Percentiles rank a stretch among this genome's conserved stretches.
phyloP scores from a whole-genome alignment of 2,329 filamentous ascomycete species.

The Microcyclosporella mali region DNA sequence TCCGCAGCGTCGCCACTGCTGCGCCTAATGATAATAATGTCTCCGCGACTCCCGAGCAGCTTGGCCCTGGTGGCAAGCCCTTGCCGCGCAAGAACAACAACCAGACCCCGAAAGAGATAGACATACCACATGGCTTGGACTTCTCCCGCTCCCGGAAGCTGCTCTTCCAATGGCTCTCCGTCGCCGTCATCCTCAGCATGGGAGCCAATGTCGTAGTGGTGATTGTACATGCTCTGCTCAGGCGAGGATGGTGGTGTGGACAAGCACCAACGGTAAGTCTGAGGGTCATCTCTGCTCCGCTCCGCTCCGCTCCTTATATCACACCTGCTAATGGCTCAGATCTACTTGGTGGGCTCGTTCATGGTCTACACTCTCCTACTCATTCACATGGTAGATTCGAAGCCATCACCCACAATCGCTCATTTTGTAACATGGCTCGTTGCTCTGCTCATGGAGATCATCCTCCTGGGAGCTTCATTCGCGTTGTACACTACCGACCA shows the following conservation, averaged over 20 bases:
- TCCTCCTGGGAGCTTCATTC: conserved; percentile 64
- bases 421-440: conserved; percentile 76
- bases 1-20: conserved; percentile 53
- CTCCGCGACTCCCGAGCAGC: conserved; percentile 41
- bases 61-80: conserved; percentile 83
- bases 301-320: no score
- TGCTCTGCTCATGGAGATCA: conserved; percentile 64
- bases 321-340: conserved; percentile 47
- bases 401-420: conserved; percentile 69
- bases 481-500: conserved; percentile 63
- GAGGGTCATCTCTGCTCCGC: neutral
- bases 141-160: conserved; percentile 63
- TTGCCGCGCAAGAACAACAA: conserved; percentile 58
- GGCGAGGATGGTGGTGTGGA: conserved; percentile 74
- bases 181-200: conserved; percentile 66
- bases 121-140: conserved; percentile 43
- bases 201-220: conserved; percentile 67
- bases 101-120: conserved; percentile 51
- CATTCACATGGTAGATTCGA: conserved; percentile 78
- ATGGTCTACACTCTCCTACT: conserved; percentile 84
- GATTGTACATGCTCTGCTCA: conserved; percentile 65
- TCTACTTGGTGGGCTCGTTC: conserved; percentile 76
- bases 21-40: conserved; percentile 39
- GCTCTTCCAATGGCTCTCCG: conserved; percentile 69
- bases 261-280: conserved; percentile 65